Evolutionary conservation across 352 stramenopile species (phyloP), one percentile per base, ranked within the genome.

Genomic region (Phytopythium chamaehyphon): DNA sequence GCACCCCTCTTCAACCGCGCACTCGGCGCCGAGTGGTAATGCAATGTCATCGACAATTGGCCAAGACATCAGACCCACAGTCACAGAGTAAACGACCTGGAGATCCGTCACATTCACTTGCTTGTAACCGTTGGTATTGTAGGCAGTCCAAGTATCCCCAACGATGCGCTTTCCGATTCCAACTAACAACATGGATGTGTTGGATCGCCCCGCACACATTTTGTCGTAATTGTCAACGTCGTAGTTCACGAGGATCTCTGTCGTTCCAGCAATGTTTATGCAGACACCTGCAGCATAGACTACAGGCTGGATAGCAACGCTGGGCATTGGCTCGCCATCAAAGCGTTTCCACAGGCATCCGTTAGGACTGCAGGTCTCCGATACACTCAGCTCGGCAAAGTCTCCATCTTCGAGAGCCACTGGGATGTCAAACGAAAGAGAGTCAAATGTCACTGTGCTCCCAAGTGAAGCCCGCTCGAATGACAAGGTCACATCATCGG

Each of bases 31-130:
- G 40, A 45, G 24, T 3, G 18, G 21, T 18, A 6, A 28, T 16
- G 40, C 40, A 16, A 45, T 7, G 12, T 45, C 15, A 21, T 10
- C 19, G 15, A 28, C 40, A 11, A 45, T 8, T 14, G n/a, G 24
- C 40, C 40, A 68, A 19, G 60, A 61, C n/a, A 64, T 38, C 14
- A 58, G 37, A 9, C 55, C 60, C 3, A 67, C 44, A n/a, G 60
- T 64, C 11, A 67, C 22, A 15, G 60, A 64, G 40, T 45, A 45
- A 11, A 28, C 40, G 11, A 45, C 24, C 19, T 45, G 21, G 40
- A 45, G 19, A 5, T 18, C 40, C 18, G 40, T 45, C 40, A 45
- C 11, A 4, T 45, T 23, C 18, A 23, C 40, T 18, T 7, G 7
- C 19, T 10, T 16, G 18, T 14, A 10, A 14, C 24, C 40, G 18